Base-by-base conservation (phyloP, 2,329 filamentous ascomycete species). In the Monosporascus sp. region DNA sequence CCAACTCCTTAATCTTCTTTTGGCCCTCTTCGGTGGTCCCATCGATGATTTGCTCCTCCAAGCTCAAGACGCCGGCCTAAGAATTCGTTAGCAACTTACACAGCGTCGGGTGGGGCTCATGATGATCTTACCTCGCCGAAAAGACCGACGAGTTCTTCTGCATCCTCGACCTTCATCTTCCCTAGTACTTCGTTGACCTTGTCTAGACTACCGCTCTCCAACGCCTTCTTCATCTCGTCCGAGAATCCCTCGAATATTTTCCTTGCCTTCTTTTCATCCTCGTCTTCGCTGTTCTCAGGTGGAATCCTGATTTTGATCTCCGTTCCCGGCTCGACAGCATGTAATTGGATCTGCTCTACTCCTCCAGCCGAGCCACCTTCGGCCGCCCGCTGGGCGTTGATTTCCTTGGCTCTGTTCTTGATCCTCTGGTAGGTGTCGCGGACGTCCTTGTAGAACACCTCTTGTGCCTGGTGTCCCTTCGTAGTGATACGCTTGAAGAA, bases 401-500 rank as follows among this genome's bases (percentile, higher is more conserved):
- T 87, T 70, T 95, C 89, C 6, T 80, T 78, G 1, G 88, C 85
- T 47, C 94, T 84, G 25, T 78, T 85, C 64, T 84, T 85, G 70
- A 99, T 97, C 51, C 87, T 84, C 63, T 79, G 78, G 71, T 95
- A 97, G 3, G 92, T 97, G 39, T 86, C 85, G 65, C 90, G 87
- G 45, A 99, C 92, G 68, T 99, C 94, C 70, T 96, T 93, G 68
- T 82, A 84, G 76, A 99, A 99, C 45, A 97, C 81, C 45, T 89
- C 90, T 64, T 89, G 86, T 6, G 94, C 95, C 72, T 96, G 88
- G 72, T 99, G 93, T 35, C 87, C 89, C 62, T 84, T 84, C 3
- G 89, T 96, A 22, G 89, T 94, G 69, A 99, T 92, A 53, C 93
- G 88, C 74, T 94, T 96, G 81, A 99, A 99, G 78, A 99, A 99